Conservation (phyloP, 768 basidiomycete genomes). For the Tylopilus rubrobrunneus region DNA sequence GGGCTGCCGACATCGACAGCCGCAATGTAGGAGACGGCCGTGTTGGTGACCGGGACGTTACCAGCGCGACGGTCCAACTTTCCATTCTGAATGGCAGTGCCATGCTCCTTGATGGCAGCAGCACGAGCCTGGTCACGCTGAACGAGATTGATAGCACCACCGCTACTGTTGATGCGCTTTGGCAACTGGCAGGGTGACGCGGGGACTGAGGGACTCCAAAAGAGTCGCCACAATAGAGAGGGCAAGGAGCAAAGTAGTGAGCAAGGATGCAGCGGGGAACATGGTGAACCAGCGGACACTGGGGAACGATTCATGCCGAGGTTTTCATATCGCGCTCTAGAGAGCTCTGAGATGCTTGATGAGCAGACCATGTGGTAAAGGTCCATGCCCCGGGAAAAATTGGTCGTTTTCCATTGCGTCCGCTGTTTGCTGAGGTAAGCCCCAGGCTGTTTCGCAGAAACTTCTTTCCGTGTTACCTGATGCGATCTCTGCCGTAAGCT, state of each 20-base stretch:
- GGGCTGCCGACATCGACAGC: constrained; percentile 53
- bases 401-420: constrained; percentile 3
- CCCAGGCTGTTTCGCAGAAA: background rate
- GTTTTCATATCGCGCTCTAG: constrained; percentile 21
- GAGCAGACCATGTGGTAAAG: constrained; percentile 12
- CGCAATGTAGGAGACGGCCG: constrained; percentile 29
- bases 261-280: constrained; percentile 38
- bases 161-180: constrained; percentile 50
- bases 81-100: constrained; percentile 30
- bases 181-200: constrained; percentile 50
- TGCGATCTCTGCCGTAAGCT: background rate
- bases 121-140: constrained; percentile 51
- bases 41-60: constrained; percentile 41
- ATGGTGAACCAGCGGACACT: constrained; percentile 26
- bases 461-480: background rate
- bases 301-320: constrained; percentile 6
- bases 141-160: constrained; percentile 44
- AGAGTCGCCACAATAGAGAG: constrained; percentile 45
- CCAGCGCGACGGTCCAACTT: constrained; percentile 13
- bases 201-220: constrained; percentile 36
- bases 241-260: constrained; percentile 45
- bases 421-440: constrained; percentile 2
- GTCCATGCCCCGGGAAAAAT: background rate
- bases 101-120: constrained; percentile 37
- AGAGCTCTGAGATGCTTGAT: background rate